Conservation (phyloP, 176 grass and related monocot species). For the Triticum dicoccoides region DNA sequence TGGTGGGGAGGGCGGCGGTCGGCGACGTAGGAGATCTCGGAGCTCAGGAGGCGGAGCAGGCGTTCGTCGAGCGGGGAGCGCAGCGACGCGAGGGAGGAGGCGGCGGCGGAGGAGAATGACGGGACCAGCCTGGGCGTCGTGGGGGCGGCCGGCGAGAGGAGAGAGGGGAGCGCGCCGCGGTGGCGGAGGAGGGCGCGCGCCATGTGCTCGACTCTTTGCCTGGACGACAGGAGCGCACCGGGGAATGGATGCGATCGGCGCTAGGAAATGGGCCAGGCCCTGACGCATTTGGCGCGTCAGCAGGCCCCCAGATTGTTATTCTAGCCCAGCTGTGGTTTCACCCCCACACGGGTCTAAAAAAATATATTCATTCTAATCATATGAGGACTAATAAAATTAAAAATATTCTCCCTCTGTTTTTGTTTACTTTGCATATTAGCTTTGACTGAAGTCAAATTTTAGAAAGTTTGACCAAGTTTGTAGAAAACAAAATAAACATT, state of each 20-base stretch:
- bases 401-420: no score
- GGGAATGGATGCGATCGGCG: neutral
- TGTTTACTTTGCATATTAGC: no score
- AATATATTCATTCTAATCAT: no score
- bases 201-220: conserved; percentile 32
- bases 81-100: neutral
- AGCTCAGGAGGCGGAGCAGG: conserved; percentile 62
- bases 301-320: no score
- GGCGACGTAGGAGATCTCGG: conserved; percentile 69
- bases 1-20: conserved; percentile 49
- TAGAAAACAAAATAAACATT: no score
- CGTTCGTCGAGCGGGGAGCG: conserved; percentile 55
- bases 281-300: neutral
- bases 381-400: no score
- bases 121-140: neutral
- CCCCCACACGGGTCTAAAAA: no score
- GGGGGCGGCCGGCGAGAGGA: neutral
- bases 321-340: no score
- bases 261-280: neutral
- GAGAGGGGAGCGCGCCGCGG: conserved; percentile 22
- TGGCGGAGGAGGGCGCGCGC: conserved; percentile 35
- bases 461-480: no score
- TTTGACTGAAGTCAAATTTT: no score
- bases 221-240: no score
- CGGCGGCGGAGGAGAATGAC: neutral